Evolutionary conservation across 768 basidiomycete species (phyloP).

Genomic region (Mycena belliarum): DNA sequence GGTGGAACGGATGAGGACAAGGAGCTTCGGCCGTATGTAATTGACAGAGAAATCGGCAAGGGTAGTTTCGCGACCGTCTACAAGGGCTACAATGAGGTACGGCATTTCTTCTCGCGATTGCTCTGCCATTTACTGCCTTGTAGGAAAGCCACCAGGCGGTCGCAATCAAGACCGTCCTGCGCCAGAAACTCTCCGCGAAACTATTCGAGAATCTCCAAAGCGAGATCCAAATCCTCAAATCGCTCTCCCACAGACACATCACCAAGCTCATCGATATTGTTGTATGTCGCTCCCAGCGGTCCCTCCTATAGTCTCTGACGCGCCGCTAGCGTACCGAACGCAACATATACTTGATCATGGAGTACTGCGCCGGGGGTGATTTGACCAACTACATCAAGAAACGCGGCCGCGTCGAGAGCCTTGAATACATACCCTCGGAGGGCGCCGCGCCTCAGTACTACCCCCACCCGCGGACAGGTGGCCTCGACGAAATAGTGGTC

Average conservation of each 20-base stretch:
- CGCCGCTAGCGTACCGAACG: constrained; percentile 62
- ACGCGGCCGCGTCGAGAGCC: constrained; percentile 87
- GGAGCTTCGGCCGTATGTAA: constrained; percentile 75
- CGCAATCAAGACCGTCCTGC: constrained; percentile 93
- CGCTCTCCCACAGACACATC: constrained; percentile 89
- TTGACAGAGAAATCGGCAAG: constrained; percentile 76
- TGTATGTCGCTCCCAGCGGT: constrained; percentile 43
- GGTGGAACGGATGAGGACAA: constrained; percentile 50
- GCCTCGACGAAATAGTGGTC: constrained; percentile 87
- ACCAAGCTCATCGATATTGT: constrained; percentile 92
- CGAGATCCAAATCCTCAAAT: constrained; percentile 96
- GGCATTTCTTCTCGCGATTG: constrained; percentile 26
- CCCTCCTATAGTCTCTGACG: neutral
- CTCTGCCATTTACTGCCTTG: neutral
- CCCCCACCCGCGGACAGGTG: constrained; percentile 88
- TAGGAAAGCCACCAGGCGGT: constrained; percentile 80
- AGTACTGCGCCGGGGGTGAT: constrained; percentile 95
- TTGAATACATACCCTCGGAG: constrained; percentile 76
- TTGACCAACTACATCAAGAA: constrained; percentile 97
- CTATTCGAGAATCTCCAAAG: constrained; percentile 97
- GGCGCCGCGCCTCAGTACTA: constrained; percentile 80
- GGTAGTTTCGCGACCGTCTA: constrained; percentile 97
- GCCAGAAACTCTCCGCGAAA: constrained; percentile 85
- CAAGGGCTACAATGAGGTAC: constrained; percentile 87
- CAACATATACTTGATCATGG: constrained; percentile 94